Conservation (phyloP, 1,284 basidiomycete species). For the Testicularia cyperi region DNA sequence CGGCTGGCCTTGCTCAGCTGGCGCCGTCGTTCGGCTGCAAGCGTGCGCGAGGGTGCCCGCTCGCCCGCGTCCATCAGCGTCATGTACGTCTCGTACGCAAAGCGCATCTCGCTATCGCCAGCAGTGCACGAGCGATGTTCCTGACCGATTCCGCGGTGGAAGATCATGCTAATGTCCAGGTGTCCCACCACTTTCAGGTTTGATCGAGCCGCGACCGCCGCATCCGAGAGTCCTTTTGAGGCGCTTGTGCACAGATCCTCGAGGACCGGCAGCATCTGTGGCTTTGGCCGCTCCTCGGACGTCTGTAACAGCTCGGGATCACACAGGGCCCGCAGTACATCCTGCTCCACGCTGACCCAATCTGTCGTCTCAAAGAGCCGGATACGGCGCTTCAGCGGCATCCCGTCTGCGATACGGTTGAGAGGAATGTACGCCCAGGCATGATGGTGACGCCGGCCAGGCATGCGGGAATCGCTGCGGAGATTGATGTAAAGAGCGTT, state of each 20-base stretch:
- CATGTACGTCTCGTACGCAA: conserved; percentile 43
- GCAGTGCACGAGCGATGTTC: conserved; percentile 40
- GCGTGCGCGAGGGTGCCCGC: conserved; percentile 22
- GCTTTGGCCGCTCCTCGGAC: not conserved
- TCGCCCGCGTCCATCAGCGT: conserved; percentile 40
- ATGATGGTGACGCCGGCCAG: conserved; percentile 38
- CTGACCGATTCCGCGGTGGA: conserved; percentile 40
- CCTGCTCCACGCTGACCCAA: conserved; percentile 43
- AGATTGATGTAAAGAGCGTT: conserved; percentile 38
- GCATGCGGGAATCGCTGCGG: conserved; percentile 42
- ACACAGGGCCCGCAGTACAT: conserved; percentile 34
- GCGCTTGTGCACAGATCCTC: conserved; percentile 37
- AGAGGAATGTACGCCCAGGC: conserved; percentile 42
- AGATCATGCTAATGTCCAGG: conserved; percentile 47
- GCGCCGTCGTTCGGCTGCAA: conserved; percentile 7
- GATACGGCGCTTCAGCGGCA: conserved; percentile 18
- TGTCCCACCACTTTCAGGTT: conserved; percentile 34
- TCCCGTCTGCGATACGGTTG: conserved; percentile 41
- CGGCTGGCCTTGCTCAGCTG: conserved; percentile 3
- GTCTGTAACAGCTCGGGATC: conserved; percentile 17
- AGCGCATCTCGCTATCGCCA: conserved; percentile 50
- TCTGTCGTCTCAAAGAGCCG: conserved; percentile 38
- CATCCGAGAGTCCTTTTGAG: conserved; percentile 11
- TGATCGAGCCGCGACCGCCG: conserved; percentile 10
- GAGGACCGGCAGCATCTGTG: conserved; percentile 31